Evolutionary conservation across 306 rosid species (phyloP), one percentile per base, ranked within the genome.

Genomic region (Quercus ilex): DNA sequence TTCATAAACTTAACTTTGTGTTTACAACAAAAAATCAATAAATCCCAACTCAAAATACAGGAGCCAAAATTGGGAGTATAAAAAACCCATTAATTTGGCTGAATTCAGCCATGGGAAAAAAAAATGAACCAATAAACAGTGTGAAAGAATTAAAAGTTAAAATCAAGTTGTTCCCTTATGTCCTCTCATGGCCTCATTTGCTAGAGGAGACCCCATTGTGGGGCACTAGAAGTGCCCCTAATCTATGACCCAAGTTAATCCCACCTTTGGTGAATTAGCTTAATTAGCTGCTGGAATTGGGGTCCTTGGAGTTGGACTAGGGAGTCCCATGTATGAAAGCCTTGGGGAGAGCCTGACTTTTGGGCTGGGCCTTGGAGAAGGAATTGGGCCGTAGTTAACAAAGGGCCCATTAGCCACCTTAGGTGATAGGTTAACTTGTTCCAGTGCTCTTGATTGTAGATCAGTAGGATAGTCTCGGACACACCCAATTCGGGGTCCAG

Each of bases 331-430:
- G 20, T 80, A 83, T 0, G 83, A 78, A 64, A 94, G 80, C 78
- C 97, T 83, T 0, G 98, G 98, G 0, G 98, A 94, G 74, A 94
- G 60, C 75, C 96, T 52, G n/a, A 94, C 58, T 58, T 87, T 94
- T 81, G 98, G 97, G 84, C 98, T 95, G 74, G 98, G 99, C 83
- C 98, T 79, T 11, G 98, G 97, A 74, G 98, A 94, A 1, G 97
- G 98, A 82, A 94, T 87, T 82, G 98, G 98, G 82, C 97, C 97
- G 25, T 74, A 87, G 41, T 74, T 79, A 5, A 52, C 55, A 5
- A 30, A 11, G 3, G 81, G 15, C 62, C 80, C 81, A 41, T 82
- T 28, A 76, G 60, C 87, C 55, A 89, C 85, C 30, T 92, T 82
- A 0, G 98, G 98, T 0, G 98, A 94, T 64, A 94, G 77, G 74